These are phyloP conservation scores for Viola pubescens DNA, from an alignment of 441 rosid genomes.

Conservation along the genomic window DNA sequence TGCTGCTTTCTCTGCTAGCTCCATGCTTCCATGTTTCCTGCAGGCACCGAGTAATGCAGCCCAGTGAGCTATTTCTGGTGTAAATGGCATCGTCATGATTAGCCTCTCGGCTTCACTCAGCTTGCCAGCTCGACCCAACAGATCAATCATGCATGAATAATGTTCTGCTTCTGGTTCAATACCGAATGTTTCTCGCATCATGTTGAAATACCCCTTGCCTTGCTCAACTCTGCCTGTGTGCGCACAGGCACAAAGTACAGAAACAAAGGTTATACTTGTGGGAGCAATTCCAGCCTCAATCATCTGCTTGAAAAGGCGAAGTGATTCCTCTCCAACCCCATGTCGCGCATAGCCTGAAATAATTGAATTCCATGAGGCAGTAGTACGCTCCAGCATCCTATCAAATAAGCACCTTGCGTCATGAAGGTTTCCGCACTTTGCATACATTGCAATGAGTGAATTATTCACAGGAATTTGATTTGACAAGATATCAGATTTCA, in stretches of 20 bases:
- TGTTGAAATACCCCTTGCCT: constrained; percentile 50
- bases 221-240: constrained; percentile 65
- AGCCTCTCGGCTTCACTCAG: constrained; percentile 66
- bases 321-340: constrained; percentile 49
- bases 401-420: constrained; percentile 60
- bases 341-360: constrained; percentile 79
- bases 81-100: constrained; percentile 60
- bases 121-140: constrained; percentile 77
- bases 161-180: constrained; percentile 84
- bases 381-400: constrained; percentile 56
- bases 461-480: constrained; percentile 63
- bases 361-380: constrained; percentile 63
- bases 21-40: constrained; percentile 56
- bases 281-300: constrained; percentile 46
- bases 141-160: constrained; percentile 83
- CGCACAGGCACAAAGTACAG: constrained; percentile 79
- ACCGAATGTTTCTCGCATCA: constrained; percentile 58
- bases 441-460: constrained; percentile 64
- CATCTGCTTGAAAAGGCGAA: constrained; percentile 53
- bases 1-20: constrained; percentile 64
- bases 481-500: constrained; percentile 55
- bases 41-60: constrained; percentile 76
- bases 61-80: constrained; percentile 60
- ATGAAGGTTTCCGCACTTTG: constrained; percentile 56
- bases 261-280: constrained; percentile 64